Evolutionary conservation across 495 filamentous ascomycete genomes (phyloP).

Genomic region (Cairneyella variabilis): DNA sequence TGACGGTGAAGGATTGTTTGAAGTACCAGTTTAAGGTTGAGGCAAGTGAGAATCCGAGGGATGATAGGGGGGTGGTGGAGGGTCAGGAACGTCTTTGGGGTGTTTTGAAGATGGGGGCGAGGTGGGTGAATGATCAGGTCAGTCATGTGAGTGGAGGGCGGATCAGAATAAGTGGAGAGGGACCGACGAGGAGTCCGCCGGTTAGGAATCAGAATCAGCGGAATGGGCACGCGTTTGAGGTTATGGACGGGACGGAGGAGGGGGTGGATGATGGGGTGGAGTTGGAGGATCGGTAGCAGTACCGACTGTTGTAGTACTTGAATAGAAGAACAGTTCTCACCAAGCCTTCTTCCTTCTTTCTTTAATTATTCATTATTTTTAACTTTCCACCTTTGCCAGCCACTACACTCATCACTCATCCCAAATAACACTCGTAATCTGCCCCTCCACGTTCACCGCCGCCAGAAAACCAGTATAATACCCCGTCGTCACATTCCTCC

Average conservation of each 20-base stretch:
- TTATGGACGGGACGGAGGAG: too few relatives aligned
- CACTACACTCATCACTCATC: conserved; percentile 36
- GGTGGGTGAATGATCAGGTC: conserved; percentile 52
- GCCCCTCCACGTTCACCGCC: conserved; percentile 42
- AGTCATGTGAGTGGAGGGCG: conserved; percentile 43
- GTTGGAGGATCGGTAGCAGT: too few relatives aligned
- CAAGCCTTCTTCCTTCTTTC: too few relatives aligned
- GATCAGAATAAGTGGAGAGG: conserved; percentile 42
- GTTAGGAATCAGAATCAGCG: too few relatives aligned
- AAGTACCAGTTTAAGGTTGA: conserved; percentile 98
- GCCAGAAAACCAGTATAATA: conserved; percentile 49
- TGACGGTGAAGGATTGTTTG: conserved; percentile 95
- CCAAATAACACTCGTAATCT: conserved; percentile 59
- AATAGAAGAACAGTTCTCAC: too few relatives aligned
- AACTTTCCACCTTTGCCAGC: neutral
- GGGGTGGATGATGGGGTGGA: too few relatives aligned
- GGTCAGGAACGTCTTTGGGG: conserved; percentile 69
- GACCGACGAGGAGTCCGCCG: too few relatives aligned
- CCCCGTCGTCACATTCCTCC: conserved; percentile 52
- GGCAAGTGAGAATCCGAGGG: conserved; percentile 72
- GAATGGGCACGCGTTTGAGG: too few relatives aligned
- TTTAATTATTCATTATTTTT: neutral
- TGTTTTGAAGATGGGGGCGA: conserved; percentile 52
- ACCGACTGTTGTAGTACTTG: too few relatives aligned
- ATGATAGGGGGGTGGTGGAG: conserved; percentile 36